A percentile compares a stretch with the other conserved stretches of the same genome.
Evolutionary conservation across 1,139 yeast genomes (phyloP).

Genomic region (Nadsonia commutata): DNA sequence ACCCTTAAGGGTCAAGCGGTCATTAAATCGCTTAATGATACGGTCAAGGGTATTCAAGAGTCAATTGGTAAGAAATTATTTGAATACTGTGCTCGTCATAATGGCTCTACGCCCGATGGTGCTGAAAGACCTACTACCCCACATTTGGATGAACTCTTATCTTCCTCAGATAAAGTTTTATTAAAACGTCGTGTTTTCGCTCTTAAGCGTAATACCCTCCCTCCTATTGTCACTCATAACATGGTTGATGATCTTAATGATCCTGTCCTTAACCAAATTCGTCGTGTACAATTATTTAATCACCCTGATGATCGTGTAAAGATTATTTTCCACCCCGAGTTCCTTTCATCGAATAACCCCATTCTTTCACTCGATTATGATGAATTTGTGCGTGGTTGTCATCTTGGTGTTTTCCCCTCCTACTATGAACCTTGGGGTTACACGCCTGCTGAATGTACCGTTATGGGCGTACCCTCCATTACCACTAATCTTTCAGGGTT

Average conservation of each 20-base stretch:
- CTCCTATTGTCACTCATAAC: constrained; percentile 97
- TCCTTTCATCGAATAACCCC: constrained; percentile 88
- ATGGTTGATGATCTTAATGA: constrained; percentile 87
- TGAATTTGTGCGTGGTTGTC: constrained; percentile 96
- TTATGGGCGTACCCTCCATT: constrained; percentile 98
- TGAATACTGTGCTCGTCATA: constrained; percentile 79
- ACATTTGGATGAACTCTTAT: constrained; percentile 63
- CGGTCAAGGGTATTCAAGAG: constrained; percentile 79
- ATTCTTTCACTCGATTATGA: constrained; percentile 87
- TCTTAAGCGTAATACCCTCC: constrained; percentile 71
- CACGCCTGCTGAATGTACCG: constrained; percentile 98
- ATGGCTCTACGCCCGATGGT: constrained; percentile 42
- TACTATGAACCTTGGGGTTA: constrained; percentile 99
- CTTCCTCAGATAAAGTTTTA: constrained; percentile 77
- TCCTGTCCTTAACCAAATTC: constrained; percentile 82
- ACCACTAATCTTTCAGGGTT: constrained; percentile 94
- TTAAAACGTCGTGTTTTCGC: constrained; percentile 90
- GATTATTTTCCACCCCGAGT: constrained; percentile 94
- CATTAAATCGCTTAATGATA: constrained; percentile 75
- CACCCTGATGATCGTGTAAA: constrained; percentile 84
- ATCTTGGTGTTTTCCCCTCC: constrained; percentile 95
- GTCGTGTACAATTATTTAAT: constrained; percentile 84
- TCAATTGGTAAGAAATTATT: constrained; percentile 78
- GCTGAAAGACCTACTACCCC: constrained; percentile 33
- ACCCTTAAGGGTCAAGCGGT: constrained; percentile 95